Evolutionary conservation across 305 asterid species (phyloP), one percentile per base, ranked within the genome.

Genomic region (Caryopteris hybrid): DNA sequence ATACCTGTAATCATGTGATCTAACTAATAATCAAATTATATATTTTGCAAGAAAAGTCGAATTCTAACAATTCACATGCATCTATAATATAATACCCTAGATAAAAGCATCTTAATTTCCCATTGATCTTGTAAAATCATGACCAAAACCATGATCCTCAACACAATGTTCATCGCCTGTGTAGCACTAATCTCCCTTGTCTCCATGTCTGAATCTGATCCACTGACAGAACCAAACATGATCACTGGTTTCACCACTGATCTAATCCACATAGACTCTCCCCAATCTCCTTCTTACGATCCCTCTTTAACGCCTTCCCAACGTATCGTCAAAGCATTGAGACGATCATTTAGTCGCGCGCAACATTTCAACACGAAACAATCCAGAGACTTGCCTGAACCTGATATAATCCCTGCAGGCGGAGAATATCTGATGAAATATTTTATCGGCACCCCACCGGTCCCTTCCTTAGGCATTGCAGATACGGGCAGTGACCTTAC

Each of bases 251-350:
- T 85, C 27, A 71, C 80, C 22, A 33, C 68, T 23, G 82, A 79
- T 16, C 79, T 83, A 22, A 74, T 84, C 31, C 89, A 84, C 27
- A 65, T 79, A 13, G 86, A 86, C 76, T 86, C 89, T 0, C 81
- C 78, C 7, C 50, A 39, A 9, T 83, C 85, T 21, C 88, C 41
- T 6, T 36, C 41, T 9, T 36, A 36, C 7, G 41, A 36, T 87
- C 60, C 78, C 9, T 29, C 69, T 8, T 3, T n/a, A 1, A 8
- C 80, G 0, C 76, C 64, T 14, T 34, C 62, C 1, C 74, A 80
- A 48, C 84, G 74, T 23, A 14, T 74, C 4, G 8, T 2, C 21
- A 72, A 76, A 0, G 61, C 79, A 8, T 13, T 84, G 10, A 36
- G 5, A 23, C 67, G 82, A 38, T 84, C 89, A 2, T n/a, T 65